Conservation (phyloP, 2,329 filamentous ascomycete species). For the Diaporthe sp. region DNA sequence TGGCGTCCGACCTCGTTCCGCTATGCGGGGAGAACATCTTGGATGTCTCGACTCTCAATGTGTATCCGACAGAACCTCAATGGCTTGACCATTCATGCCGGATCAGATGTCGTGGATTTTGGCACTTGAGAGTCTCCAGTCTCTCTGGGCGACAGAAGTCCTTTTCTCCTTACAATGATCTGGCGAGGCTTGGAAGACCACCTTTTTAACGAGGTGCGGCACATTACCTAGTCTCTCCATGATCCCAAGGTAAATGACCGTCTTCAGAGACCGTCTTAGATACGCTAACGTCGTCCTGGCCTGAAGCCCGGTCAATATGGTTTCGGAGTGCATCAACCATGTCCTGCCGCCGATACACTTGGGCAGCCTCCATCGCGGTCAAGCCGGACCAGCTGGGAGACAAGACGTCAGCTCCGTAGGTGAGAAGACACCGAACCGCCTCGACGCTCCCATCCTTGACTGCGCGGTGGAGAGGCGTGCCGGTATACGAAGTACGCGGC, state of each 20-base stretch:
- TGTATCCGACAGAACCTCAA: too few species aligned
- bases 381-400: slow-evolving; percentile 6
- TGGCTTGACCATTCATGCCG: too few species aligned
- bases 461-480: slow-evolving; percentile 8
- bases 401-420: slow-evolving; percentile 9
- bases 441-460: neutral
- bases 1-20: too few species aligned
- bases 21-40: too few species aligned
- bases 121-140: too few species aligned
- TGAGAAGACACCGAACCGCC: neutral
- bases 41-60: too few species aligned
- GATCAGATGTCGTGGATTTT: too few species aligned
- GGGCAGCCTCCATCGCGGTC: neutral
- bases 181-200: too few species aligned
- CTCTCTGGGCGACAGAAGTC: too few species aligned
- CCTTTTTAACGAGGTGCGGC: too few species aligned
- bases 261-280: neutral
- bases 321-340: neutral
- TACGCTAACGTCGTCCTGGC: neutral
- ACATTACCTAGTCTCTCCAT: neutral
- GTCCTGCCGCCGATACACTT: neutral
- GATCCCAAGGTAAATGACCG: neutral
- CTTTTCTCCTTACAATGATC: too few species aligned
- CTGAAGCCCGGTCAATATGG: neutral
- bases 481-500: neutral